Evolutionary conservation across 768 basidiomycete genomes (phyloP), one percentile per base, ranked within the genome.

Genomic region (Favolaschia claudopus): DNA sequence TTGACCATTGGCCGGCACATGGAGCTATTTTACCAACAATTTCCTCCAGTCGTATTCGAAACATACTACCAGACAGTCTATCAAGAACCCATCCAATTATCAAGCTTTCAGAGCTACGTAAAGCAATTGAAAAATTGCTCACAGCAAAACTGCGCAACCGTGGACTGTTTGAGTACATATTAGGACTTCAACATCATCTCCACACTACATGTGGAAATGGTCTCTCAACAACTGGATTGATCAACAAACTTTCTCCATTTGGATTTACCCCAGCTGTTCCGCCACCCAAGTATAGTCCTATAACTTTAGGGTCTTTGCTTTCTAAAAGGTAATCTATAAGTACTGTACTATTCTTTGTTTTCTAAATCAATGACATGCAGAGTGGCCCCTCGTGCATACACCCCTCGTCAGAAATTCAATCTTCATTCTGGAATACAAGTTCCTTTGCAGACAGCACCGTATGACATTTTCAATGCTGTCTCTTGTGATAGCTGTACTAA

Each of bases 141-240:
- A 9, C 36, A 9, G 6, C 7, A 9, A 51, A 17, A 39, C 22
- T 59, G 28, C 49, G 44, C 20, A 59, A 59, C 31, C 49, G 58
- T 2, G 17, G 14, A 1, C 22, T 59, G 22, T 59, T 52, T n/a
- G 49, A 52, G 33, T 2, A 33, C 7, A 36, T 44, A 6, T 15
- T 12, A 17, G 22, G 17, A 7, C 20, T 59, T 25, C 58, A 59
- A 29, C 14, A 25, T 25, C 37, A 36, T 13, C 28, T 59, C 5
- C 9, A 33, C 19, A 17, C 37, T 1, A 20, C 43, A 13, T 36
- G n/a, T 25, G n/a, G n/a, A n/a, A n/a, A n/a, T n/a, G n/a, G 19
- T 32, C 28, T 10, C 8, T 27, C 27, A 17, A 19, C 27, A 4
- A 33, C 31, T 5, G 20, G 24, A 14, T 24, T 10, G 10, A n/a